A percentile compares a stretch with the other conserved stretches of the same genome.
Conservation (phyloP, 1,284 basidiomycete genomes). For the Trichosporon inkin region DNA sequence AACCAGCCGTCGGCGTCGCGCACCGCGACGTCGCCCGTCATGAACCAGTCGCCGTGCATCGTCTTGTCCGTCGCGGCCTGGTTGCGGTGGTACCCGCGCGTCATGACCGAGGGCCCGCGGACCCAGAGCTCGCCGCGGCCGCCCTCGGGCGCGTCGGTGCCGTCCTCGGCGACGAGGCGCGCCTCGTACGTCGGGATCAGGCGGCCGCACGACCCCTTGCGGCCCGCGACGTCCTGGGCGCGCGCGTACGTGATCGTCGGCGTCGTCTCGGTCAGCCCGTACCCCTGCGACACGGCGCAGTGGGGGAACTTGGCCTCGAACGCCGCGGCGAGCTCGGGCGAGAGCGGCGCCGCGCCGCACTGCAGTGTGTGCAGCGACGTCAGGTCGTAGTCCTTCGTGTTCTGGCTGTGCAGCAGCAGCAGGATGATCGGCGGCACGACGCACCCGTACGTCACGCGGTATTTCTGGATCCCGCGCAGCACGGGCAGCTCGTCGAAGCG, state of each 20-base stretch:
- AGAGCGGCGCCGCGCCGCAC: slow-evolving; percentile 79
- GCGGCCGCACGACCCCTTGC: slow-evolving; percentile 64
- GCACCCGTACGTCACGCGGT: slow-evolving; percentile 60
- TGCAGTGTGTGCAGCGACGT: slow-evolving; percentile 60
- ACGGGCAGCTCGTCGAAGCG: slow-evolving; percentile 59
- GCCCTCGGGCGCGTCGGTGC: slow-evolving; percentile 52
- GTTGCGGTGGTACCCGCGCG: slow-evolving; percentile 64
- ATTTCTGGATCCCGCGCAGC: slow-evolving; percentile 65
- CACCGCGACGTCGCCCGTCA: slow-evolving; percentile 71
- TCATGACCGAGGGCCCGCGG: slow-evolving; percentile 69
- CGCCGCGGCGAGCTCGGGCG: slow-evolving; percentile 43
- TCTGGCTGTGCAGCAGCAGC: slow-evolving; percentile 51
- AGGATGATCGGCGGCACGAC: slow-evolving; percentile 84
- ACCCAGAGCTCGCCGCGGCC: slow-evolving; percentile 76
- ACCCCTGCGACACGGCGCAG: slow-evolving; percentile 44
- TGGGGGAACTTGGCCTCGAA: slow-evolving; percentile 31
- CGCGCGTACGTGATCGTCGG: slow-evolving; percentile 48
- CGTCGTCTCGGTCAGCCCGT: slow-evolving; percentile 53
- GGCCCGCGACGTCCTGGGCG: slow-evolving; percentile 33
- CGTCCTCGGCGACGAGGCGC: slow-evolving; percentile 58
- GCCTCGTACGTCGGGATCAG: slow-evolving; percentile 75
- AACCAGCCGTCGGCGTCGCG: slow-evolving; percentile 60
- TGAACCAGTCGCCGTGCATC: slow-evolving; percentile 62
- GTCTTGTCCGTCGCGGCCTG: slow-evolving; percentile 60
- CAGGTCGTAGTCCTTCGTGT: slow-evolving; percentile 67